phyloP scores from a whole-genome alignment of 2,329 filamentous ascomycete genomes.

The Leptodontidium sp. region DNA sequence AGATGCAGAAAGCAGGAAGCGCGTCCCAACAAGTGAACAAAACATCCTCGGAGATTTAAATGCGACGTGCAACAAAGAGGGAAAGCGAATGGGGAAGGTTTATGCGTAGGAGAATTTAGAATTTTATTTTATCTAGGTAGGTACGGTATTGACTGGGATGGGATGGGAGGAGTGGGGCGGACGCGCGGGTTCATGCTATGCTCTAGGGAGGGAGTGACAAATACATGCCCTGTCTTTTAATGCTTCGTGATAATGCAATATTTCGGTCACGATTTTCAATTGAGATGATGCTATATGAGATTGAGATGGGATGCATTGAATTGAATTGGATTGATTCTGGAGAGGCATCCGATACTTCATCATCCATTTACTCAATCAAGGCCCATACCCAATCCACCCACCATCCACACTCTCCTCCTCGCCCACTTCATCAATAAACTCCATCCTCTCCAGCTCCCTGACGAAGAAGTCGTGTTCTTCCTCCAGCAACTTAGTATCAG shows the following conservation, averaged over 20 bases:
- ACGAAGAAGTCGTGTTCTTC: slow-evolving; percentile 84
- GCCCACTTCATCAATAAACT: slow-evolving; percentile 47
- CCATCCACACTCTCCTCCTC: slow-evolving; percentile 51
- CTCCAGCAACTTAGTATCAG: slow-evolving; percentile 60
- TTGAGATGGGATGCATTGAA: too few species aligned
- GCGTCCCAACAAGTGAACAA: neutral
- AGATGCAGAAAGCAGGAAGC: neutral
- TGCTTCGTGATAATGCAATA: neutral
- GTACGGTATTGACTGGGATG: too few species aligned
- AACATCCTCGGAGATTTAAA: slow-evolving; percentile 31
- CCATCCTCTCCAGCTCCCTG: slow-evolving; percentile 78
- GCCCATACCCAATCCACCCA: slow-evolving; percentile 41
- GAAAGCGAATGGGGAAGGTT: neutral
- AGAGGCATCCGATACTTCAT: too few species aligned
- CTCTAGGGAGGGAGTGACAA: neutral
- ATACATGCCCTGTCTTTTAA: neutral
- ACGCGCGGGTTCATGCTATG: slow-evolving; percentile 6
- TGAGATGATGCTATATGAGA: neutral
- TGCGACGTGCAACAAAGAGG: slow-evolving; percentile 35
- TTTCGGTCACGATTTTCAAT: neutral
- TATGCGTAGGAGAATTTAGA: slow-evolving; percentile 13
- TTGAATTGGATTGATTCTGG: too few species aligned
- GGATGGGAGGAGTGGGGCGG: slow-evolving; percentile 3
- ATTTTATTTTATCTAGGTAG: too few species aligned
- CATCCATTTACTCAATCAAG: neutral